Evolutionary conservation across 2,329 filamentous ascomycete species (phyloP).

Genomic region (Ophiocordyceps sinensis): DNA sequence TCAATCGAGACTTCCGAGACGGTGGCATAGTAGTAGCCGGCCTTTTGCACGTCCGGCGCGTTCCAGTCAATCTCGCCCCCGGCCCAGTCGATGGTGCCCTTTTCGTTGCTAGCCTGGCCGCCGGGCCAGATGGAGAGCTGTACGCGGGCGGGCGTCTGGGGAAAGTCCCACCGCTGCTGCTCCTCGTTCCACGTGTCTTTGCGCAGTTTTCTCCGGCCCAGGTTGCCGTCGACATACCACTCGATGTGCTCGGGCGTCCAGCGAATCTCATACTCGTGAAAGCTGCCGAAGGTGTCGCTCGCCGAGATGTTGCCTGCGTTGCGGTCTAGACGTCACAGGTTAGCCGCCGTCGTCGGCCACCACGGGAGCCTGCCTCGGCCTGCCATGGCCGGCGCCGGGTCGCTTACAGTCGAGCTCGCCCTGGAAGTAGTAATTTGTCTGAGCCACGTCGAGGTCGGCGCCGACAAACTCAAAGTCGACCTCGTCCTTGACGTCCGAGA

Average conservation of each 20-base stretch:
- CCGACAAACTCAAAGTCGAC: constrained; percentile 96
- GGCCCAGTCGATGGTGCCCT: constrained; percentile 83
- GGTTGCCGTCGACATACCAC: constrained; percentile 75
- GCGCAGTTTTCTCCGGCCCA: constrained; percentile 60
- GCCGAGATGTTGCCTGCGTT: constrained; percentile 59
- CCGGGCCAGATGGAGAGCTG: constrained; percentile 96
- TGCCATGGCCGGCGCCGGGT: too few relatives aligned
- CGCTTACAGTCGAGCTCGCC: constrained; percentile 76
- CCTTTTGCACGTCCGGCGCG: constrained; percentile 59
- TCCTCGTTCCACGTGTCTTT: constrained; percentile 77
- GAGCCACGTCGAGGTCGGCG: constrained; percentile 57
- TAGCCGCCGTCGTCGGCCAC: too few relatives aligned
- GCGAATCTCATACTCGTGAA: constrained; percentile 83
- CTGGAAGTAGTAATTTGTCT: constrained; percentile 97
- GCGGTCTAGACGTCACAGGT: constrained; percentile 36
- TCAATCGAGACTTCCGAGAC: constrained; percentile 66
- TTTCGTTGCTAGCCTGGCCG: constrained; percentile 60
- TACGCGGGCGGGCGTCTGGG: constrained; percentile 80
- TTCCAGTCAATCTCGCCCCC: constrained; percentile 81
- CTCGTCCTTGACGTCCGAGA: constrained; percentile 93
- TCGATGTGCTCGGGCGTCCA: constrained; percentile 79
- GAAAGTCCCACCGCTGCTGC: constrained; percentile 68
- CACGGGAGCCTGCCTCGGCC: too few relatives aligned
- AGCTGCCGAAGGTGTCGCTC: constrained; percentile 59
- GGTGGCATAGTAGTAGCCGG: constrained; percentile 80